phyloP scores from a whole-genome alignment of 2,329 filamentous ascomycete genomes.

The Talaromyces sp. region DNA sequence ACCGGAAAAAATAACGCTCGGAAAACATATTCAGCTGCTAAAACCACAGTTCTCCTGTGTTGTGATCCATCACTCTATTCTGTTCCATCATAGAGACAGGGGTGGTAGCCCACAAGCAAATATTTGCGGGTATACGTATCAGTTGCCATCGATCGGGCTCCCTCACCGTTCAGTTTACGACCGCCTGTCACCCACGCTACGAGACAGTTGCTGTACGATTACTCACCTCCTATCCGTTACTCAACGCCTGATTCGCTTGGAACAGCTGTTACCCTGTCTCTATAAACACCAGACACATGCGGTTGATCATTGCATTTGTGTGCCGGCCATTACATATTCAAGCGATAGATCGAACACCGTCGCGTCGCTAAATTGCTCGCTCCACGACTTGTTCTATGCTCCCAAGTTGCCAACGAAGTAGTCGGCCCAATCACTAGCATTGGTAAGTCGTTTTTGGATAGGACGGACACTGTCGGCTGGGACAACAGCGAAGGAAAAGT shows the following conservation, averaged over 20 bases:
- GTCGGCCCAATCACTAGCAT: background rate
- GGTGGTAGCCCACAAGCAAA: background rate
- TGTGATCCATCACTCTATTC: constrained; percentile 1
- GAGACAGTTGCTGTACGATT: background rate
- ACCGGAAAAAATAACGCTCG: constrained; percentile 2
- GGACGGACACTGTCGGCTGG: background rate
- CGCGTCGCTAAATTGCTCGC: background rate
- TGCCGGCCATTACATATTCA: background rate
- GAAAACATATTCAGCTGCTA: constrained; percentile 8
- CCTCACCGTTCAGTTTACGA: background rate
- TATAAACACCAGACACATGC: background rate
- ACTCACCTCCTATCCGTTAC: constrained; percentile 1
- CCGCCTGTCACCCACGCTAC: background rate
- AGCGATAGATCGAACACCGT: background rate
- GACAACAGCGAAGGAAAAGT: background rate
- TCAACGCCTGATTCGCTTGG: background rate
- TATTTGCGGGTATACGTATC: background rate
- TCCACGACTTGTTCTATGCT: background rate
- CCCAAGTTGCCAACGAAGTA: background rate
- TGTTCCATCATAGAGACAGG: background rate
- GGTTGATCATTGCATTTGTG: background rate
- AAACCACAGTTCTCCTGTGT: background rate
- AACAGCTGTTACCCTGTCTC: background rate
- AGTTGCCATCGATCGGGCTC: background rate
- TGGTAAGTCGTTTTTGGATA: background rate